Conservation (phyloP, 2,329 filamentous ascomycete genomes). For the Emmonsia crescens region DNA sequence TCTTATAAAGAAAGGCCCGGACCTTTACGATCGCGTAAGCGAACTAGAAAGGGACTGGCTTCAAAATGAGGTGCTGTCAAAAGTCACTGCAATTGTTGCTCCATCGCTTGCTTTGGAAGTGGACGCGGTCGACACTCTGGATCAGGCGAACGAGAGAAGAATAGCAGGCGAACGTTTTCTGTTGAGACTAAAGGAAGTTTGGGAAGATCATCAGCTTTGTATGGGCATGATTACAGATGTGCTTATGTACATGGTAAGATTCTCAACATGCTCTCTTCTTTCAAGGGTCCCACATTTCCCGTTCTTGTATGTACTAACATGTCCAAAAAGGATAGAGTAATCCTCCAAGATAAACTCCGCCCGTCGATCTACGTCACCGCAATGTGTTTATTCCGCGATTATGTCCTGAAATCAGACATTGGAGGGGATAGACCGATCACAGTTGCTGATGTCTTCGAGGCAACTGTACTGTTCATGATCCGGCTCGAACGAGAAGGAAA, state of each 20-base stretch:
- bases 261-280: background rate
- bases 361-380: conserved; percentile 74
- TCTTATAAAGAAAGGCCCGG: conserved; percentile 70
- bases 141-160: conserved; percentile 62
- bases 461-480: conserved; percentile 80
- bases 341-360: conserved; percentile 58
- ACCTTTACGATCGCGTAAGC: conserved; percentile 70
- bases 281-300: background rate
- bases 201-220: conserved; percentile 80
- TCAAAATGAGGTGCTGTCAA: conserved; percentile 56
- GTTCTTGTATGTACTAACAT: background rate
- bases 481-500: conserved; percentile 87
- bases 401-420: conserved; percentile 58
- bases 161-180: conserved; percentile 76
- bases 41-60: conserved; percentile 77
- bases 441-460: conserved; percentile 67
- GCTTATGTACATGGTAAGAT: conserved; percentile 76
- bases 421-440: conserved; percentile 31
- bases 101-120: conserved; percentile 52
- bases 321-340: conserved; percentile 58
- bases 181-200: conserved; percentile 61
- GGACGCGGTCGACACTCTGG: conserved; percentile 38
- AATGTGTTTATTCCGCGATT: conserved; percentile 79
- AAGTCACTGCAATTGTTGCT: conserved; percentile 61
- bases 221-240: conserved; percentile 98